Evolutionary conservation across 768 basidiomycete species (phyloP).

Genomic region (Rhodotorula diobovata): DNA sequence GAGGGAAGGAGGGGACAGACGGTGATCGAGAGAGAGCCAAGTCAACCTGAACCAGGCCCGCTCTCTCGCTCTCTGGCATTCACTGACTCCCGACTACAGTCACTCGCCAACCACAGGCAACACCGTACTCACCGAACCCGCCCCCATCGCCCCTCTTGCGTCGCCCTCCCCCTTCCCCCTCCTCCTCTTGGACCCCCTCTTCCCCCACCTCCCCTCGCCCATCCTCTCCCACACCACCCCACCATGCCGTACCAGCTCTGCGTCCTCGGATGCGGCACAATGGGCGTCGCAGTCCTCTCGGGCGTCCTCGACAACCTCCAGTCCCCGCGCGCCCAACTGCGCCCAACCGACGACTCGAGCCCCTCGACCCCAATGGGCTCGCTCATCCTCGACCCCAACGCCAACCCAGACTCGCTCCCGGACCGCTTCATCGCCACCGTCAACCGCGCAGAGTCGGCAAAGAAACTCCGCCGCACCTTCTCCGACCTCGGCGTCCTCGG

Average conservation of each 20-base stretch:
- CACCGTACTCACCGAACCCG: no score
- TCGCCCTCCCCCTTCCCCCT: not conserved
- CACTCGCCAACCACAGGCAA: no score
- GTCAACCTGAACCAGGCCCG: not conserved
- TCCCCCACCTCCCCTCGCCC: not conserved
- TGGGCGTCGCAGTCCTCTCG: slow-evolving; percentile 92
- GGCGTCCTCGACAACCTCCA: slow-evolving; percentile 83
- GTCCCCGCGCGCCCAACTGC: slow-evolving; percentile 45
- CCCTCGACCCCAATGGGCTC: slow-evolving; percentile 36
- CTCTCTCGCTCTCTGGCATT: no score
- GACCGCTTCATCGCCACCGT: slow-evolving; percentile 82
- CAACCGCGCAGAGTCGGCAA: slow-evolving; percentile 66
- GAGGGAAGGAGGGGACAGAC: no score
- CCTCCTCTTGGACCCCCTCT: not conserved
- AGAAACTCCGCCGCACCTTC: slow-evolving; percentile 63
- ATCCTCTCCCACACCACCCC: not conserved
- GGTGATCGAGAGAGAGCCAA: not conserved
- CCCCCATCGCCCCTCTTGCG: not conserved
- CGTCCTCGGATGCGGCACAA: slow-evolving; percentile 85
- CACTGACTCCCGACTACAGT: no score
- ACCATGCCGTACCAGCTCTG: slow-evolving; percentile 38
- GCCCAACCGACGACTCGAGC: slow-evolving; percentile 37
- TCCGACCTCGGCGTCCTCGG: slow-evolving; percentile 56
- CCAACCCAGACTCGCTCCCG: slow-evolving; percentile 48
- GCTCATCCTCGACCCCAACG: slow-evolving; percentile 44